These are phyloP conservation scores for Seiridium cupressi DNA, from an alignment of 2,329 filamentous ascomycete genomes.

Conservation along the genomic window DNA sequence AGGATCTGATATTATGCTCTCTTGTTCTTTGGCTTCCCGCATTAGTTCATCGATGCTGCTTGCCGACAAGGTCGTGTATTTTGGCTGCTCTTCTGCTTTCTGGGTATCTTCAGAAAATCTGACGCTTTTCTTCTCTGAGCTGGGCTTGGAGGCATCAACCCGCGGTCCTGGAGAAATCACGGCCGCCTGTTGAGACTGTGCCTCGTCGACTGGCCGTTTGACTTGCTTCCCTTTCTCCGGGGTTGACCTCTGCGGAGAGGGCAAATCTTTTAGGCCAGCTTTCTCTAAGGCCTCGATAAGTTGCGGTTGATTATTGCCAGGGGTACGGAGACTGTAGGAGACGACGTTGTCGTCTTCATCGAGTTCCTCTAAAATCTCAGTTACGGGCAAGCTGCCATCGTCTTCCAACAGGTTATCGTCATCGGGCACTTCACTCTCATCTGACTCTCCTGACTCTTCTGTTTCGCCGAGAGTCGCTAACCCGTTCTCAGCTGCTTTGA, in stretches of 20 bases:
- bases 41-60: constrained; percentile 56
- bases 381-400: constrained; percentile 73
- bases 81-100: constrained; percentile 16
- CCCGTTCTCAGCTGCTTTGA: constrained; percentile 66
- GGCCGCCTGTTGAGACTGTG: background rate
- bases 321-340: constrained; percentile 62
- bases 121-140: constrained; percentile 54
- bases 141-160: constrained; percentile 2
- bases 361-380: constrained; percentile 88
- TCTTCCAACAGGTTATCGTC: constrained; percentile 36
- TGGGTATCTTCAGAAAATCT: constrained; percentile 59
- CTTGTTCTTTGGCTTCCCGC: constrained; percentile 53
- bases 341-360: constrained; percentile 88
- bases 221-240: constrained; percentile 6
- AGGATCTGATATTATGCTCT: constrained; percentile 45
- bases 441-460: constrained; percentile 53
- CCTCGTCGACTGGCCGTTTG: background rate
- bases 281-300: constrained; percentile 73
- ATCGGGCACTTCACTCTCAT: background rate
- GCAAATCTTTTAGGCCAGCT: constrained; percentile 60
- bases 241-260: constrained; percentile 22
- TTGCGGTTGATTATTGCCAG: constrained; percentile 65
- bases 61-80: constrained; percentile 35
- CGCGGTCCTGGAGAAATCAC: background rate
- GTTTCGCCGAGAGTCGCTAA: constrained; percentile 61